Evolutionary conservation across 1,284 basidiomycete genomes (phyloP).

Genomic region (Puccinia sorghi): DNA sequence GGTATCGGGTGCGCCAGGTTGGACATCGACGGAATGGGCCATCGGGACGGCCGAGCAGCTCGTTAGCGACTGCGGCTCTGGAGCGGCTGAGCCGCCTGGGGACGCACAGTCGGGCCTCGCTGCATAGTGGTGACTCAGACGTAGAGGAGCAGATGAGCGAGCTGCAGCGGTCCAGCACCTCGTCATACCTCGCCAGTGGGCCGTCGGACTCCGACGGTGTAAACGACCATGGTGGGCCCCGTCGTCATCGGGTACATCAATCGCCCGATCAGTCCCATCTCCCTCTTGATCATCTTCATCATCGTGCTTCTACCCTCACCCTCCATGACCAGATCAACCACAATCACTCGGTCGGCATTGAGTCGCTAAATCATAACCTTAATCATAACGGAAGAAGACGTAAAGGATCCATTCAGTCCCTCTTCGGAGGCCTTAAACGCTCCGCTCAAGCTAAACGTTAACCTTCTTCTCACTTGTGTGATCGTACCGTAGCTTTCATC

Average conservation of each 20-base stretch:
- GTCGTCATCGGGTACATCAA: neutral
- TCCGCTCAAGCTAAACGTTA: neutral
- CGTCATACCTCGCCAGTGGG: neutral
- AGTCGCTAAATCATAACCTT: too few relatives aligned
- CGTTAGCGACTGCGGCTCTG: neutral
- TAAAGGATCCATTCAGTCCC: neutral
- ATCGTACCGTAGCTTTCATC: too few relatives aligned
- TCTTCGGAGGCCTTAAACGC: neutral
- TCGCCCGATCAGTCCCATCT: too few relatives aligned
- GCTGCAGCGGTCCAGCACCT: neutral
- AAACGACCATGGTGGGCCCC: neutral
- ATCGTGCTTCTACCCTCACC: neutral
- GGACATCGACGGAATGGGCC: neutral
- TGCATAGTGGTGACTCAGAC: neutral
- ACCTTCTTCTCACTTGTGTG: too few relatives aligned
- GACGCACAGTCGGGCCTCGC: neutral
- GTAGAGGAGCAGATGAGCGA: neutral
- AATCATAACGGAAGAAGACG: neutral
- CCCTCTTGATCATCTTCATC: neutral
- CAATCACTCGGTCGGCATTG: too few relatives aligned
- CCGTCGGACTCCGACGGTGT: neutral
- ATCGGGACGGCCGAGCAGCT: neutral
- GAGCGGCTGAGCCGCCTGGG: constrained; percentile 1
- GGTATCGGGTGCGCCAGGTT: neutral
- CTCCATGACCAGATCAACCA: neutral